These are phyloP conservation scores for Imleria badia DNA, from an alignment of 768 basidiomycete species.

Conservation along the genomic window DNA sequence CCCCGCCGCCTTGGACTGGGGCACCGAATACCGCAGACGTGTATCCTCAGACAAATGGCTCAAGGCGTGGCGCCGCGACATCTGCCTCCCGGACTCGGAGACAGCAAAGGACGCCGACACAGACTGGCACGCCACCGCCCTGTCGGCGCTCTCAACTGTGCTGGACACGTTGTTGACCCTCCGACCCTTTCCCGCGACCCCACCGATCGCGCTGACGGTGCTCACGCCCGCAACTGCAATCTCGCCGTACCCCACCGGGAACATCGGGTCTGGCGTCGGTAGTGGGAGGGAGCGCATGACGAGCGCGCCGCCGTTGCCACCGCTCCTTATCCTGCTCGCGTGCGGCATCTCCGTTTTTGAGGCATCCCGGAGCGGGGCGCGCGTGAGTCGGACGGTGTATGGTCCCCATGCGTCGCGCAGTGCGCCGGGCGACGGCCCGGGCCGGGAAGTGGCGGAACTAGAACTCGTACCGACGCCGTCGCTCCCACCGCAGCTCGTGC, in stretches of 20 bases:
- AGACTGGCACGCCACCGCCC: constrained; percentile 1
- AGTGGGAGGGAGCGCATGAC: constrained; percentile 23
- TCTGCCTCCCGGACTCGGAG: constrained; percentile 2
- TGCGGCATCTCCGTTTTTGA: constrained; percentile 12
- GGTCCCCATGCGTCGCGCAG: constrained; percentile 17
- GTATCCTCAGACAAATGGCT: constrained; percentile 22
- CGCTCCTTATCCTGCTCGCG: constrained; percentile 27
- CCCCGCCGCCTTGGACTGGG: constrained; percentile 22
- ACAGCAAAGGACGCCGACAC: background rate
- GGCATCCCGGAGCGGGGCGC: constrained; percentile 25
- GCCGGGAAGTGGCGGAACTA: background rate
- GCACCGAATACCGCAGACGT: constrained; percentile 24
- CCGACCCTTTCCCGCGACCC: constrained; percentile 27
- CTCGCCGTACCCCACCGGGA: constrained; percentile 9
- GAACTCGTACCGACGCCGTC: constrained; percentile 18
- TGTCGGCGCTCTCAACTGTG: constrained; percentile 29
- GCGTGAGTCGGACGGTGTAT: constrained; percentile 16
- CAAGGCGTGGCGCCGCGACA: constrained; percentile 23
- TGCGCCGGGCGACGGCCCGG: background rate
- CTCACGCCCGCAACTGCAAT: constrained; percentile 9
- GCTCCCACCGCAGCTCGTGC: constrained; percentile 36
- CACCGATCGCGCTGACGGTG: constrained; percentile 21
- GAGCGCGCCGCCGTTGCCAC: constrained; percentile 34
- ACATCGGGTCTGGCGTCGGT: background rate
- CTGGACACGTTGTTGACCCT: constrained; percentile 36